phyloP scores from a whole-genome alignment of 805 yeast genomes.

The Candida coquimbonensis region DNA sequence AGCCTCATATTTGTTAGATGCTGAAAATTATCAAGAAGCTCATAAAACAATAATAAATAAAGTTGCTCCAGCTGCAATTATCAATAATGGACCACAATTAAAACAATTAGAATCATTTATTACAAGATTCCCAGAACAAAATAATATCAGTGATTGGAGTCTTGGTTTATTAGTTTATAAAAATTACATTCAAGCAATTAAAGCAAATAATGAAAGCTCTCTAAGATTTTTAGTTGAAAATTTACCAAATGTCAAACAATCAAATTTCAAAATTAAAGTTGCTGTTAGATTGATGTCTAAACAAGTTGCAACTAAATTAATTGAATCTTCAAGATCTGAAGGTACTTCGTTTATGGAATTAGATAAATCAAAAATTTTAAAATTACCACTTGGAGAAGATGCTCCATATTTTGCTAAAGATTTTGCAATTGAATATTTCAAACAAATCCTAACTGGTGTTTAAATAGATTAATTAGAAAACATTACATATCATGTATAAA shows the following conservation, averaged over 20 bases:
- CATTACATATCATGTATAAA: no score
- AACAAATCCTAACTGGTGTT: conserved; percentile 6
- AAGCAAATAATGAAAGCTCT: conserved; percentile 18
- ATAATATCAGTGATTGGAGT: conserved; percentile 42
- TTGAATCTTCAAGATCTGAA: conserved; percentile 10
- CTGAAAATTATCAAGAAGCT: conserved; percentile 55
- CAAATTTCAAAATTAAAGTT: conserved; percentile 33
- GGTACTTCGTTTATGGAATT: conserved; percentile 12
- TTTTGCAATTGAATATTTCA: conserved; percentile 6
- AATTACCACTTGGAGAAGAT: conserved; percentile 37
- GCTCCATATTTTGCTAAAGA: conserved; percentile 9
- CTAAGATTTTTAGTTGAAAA: conserved; percentile 38
- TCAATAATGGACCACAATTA: conserved; percentile 34
- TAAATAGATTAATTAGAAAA: not conserved
- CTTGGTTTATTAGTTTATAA: conserved; percentile 54
- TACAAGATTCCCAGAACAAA: conserved; percentile 35
- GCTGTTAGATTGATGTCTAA: conserved; percentile 50
- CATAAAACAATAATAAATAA: conserved; percentile 45
- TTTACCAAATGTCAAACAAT: conserved; percentile 34
- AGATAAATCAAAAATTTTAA: conserved; percentile 28
- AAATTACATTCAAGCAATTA: conserved; percentile 36
- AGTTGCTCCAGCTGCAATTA: conserved; percentile 71
- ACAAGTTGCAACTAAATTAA: conserved; percentile 28
- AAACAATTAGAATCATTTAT: conserved; percentile 31
- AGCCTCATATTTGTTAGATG: conserved; percentile 53